These are phyloP conservation scores for Cytospora piceae DNA, from an alignment of 2,329 filamentous ascomycete genomes.

Conservation along the genomic window DNA sequence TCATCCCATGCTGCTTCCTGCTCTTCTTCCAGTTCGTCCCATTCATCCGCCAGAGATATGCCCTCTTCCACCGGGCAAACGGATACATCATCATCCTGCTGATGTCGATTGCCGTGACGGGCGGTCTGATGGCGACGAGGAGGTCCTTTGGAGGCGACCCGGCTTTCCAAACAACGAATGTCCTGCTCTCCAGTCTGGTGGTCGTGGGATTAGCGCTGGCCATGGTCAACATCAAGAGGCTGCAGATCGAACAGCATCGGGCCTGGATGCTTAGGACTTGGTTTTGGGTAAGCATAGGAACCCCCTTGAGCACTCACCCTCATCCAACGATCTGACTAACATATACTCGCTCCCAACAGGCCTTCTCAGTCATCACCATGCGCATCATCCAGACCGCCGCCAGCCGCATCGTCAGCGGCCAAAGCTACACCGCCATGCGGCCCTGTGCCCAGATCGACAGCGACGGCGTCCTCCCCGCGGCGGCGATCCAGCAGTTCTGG, in stretches of 20 bases:
- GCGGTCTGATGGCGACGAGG: slow-evolving; percentile 57
- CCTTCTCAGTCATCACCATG: slow-evolving; percentile 55
- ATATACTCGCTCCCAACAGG: slow-evolving; percentile 36
- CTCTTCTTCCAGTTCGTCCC: slow-evolving; percentile 55
- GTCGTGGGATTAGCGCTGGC: slow-evolving; percentile 49
- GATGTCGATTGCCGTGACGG: slow-evolving; percentile 48
- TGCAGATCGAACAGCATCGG: slow-evolving; percentile 66
- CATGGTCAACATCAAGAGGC: slow-evolving; percentile 59
- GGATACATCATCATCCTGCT: slow-evolving; percentile 60
- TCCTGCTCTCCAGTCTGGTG: slow-evolving; percentile 50
- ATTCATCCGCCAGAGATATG: slow-evolving; percentile 48
- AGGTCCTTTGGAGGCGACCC: slow-evolving; percentile 58
- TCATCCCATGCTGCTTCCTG: slow-evolving; percentile 52
- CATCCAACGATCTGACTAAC: neutral
- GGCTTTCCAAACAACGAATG: slow-evolving; percentile 51
- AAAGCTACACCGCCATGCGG: slow-evolving; percentile 36
- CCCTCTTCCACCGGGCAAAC: slow-evolving; percentile 62
- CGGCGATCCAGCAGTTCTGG: slow-evolving; percentile 42
- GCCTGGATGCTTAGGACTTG: slow-evolving; percentile 66
- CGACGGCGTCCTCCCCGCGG: slow-evolving; percentile 39
- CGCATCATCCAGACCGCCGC: slow-evolving; percentile 52
- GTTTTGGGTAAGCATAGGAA: slow-evolving; percentile 45
- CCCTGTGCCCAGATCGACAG: slow-evolving; percentile 55
- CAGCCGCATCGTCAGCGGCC: slow-evolving; percentile 43
- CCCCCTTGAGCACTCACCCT: too few species aligned